Percentiles rank a stretch among this genome's conserved stretches.
Conservation (phyloP, 1,284 basidiomycete genomes). For the Fistulina hepatica region DNA sequence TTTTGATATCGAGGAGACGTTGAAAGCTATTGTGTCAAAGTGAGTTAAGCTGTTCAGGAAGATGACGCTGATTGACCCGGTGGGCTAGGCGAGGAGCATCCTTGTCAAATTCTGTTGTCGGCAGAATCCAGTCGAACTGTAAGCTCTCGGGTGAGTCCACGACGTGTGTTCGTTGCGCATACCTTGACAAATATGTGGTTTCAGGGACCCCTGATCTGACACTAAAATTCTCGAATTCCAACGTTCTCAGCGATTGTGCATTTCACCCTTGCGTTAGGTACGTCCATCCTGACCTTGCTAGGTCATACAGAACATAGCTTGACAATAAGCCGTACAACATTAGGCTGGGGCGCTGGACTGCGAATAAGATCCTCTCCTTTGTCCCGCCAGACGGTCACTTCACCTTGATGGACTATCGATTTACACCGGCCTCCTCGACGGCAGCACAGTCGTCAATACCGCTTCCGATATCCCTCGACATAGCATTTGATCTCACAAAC, state of each 20-base stretch:
- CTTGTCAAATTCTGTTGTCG: conserved; percentile 66
- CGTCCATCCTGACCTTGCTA: conserved; percentile 18
- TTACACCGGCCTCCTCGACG: conserved; percentile 21
- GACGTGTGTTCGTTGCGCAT: conserved; percentile 1
- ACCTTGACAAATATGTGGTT: conserved; percentile 5
- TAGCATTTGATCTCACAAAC: conserved; percentile 48
- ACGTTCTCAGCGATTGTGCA: conserved; percentile 64
- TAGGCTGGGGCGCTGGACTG: conserved; percentile 73
- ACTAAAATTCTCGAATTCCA: conserved; percentile 71
- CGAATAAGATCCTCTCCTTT: conserved; percentile 77
- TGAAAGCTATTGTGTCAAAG: conserved; percentile 80
- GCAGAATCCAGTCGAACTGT: conserved; percentile 73
- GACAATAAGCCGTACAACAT: too few relatives aligned
- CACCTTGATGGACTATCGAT: conserved; percentile 78
- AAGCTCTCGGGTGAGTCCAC: conserved; percentile 57
- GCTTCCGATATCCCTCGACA: conserved; percentile 58
- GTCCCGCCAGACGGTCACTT: conserved; percentile 93
- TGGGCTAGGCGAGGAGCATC: conserved; percentile 58
- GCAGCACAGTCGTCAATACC: conserved; percentile 38
- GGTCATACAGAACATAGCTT: too few relatives aligned
- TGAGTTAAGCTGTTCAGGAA: conserved; percentile 24
- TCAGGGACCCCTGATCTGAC: conserved; percentile 82
- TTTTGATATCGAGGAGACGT: conserved; percentile 82
- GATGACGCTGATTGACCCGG: background rate
- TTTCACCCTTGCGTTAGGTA: conserved; percentile 91